Evolutionary conservation across 2,329 filamentous ascomycete species (phyloP), one percentile per base, ranked within the genome.

Genomic region (Pseudonectria foliicola): DNA sequence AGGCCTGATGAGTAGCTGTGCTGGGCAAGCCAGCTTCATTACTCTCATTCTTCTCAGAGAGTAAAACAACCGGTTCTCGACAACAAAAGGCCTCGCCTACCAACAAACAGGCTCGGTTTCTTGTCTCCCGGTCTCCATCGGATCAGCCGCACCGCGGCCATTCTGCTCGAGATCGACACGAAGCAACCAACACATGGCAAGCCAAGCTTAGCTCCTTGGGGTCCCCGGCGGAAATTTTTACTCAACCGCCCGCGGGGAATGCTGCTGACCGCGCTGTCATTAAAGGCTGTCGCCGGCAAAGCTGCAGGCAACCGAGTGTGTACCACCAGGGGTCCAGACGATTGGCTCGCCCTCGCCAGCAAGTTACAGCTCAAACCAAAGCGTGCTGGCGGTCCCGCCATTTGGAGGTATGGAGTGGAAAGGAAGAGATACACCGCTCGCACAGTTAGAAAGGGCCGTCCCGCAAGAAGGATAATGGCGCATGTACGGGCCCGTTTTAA

Each of bases 221-320:
- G 37, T 36, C 39, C 37, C 43, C 39, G 31, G 34, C 45, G 47
- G 47, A 52, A 41, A 43, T 31, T 44, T 52, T 49, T 31, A 25
- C 33, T 39, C 41, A 41, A 35, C 37, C 39, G 40, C 41, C 45
- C 47, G 49, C 32, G 27, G 34, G 31, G 36, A 25, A 50, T 48
- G 48, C 39, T 42, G 40, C 32, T 30, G 30, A 37, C 45, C 44
- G 37, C 36, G 36, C 38, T 52, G 49, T 43, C 49, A 52, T 52
- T 46, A 34, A 44, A 47, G 39, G 43, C 37, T 50, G 40, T 40
- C 32, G 41, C 38, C 25, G 16, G 35, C 39, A 32, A 38, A 7
- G 11, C 33, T 46, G 47, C 38, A 15, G 31, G 27, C 25, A 31
- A 11, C 47, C 44, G 42, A 37, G 16, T 30, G 37, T 42, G 32